Conservation (phyloP, 768 basidiomycete genomes). For the Xerocomellus amylosporus region DNA sequence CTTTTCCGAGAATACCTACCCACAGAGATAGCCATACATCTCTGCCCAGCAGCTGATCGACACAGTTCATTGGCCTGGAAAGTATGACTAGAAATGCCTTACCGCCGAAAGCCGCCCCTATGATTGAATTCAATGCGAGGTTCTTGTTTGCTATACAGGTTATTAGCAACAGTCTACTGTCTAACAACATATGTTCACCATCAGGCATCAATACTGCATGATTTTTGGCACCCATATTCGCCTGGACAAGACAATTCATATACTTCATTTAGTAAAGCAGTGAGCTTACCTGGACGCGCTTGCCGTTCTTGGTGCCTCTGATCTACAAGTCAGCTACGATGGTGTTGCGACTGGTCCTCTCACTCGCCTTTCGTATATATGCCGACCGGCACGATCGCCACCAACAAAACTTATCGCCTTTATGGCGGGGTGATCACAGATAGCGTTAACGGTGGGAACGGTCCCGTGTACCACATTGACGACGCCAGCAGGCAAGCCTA, state of each 20-base stretch:
- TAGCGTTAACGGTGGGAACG: conserved; percentile 85
- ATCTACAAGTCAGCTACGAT: conserved; percentile 5
- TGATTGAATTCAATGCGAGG: conserved; percentile 83
- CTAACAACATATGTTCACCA: conserved; percentile 45
- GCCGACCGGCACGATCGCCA: conserved; percentile 86
- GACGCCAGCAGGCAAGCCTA: conserved; percentile 82
- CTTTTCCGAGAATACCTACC: conserved; percentile 43
- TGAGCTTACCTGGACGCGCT: conserved; percentile 71
- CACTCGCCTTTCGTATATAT: conserved; percentile 82
- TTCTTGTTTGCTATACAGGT: conserved; percentile 76
- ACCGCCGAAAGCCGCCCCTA: conserved; percentile 94
- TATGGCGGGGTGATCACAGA: conserved; percentile 89
- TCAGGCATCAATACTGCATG: conserved; percentile 93
- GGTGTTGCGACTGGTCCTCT: not conserved
- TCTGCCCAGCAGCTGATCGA: conserved; percentile 81
- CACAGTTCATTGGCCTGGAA: conserved; percentile 22
- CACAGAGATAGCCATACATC: conserved; percentile 96
- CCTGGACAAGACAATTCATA: conserved; percentile 32
- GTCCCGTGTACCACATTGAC: conserved; percentile 91
- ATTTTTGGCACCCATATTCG: conserved; percentile 95
- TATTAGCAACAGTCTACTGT: not conserved
- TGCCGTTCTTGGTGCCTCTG: conserved; percentile 82
- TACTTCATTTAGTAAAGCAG: not conserved
- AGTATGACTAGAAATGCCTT: conserved; percentile 24
- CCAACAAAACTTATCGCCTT: conserved; percentile 97